phyloP scores from a whole-genome alignment of 2,329 filamentous ascomycete genomes.

The Hymenotorrendiella dingleyae region DNA sequence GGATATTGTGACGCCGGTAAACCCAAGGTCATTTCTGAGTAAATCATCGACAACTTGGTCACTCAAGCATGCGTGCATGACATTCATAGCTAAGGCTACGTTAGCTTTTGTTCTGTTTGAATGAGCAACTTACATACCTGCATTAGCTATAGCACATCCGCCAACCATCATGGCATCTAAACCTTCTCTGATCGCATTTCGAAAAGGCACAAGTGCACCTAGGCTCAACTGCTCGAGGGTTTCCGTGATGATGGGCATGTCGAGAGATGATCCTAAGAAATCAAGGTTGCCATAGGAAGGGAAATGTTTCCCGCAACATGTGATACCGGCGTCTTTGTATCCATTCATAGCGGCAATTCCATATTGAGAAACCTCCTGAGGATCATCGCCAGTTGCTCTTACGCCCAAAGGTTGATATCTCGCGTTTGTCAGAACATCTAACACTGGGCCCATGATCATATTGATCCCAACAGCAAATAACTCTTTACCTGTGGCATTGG shows the following conservation, averaged over 20 bases:
- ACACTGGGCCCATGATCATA: slow-evolving; percentile 85
- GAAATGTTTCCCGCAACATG: slow-evolving; percentile 92
- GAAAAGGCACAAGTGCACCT: slow-evolving; percentile 86
- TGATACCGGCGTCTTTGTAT: slow-evolving; percentile 84
- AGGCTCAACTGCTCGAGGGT: slow-evolving; percentile 87
- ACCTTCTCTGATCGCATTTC: slow-evolving; percentile 80
- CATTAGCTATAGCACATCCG: slow-evolving; percentile 83
- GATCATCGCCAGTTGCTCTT: slow-evolving; percentile 84
- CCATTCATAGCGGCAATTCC: slow-evolving; percentile 87
- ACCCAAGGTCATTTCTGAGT: slow-evolving; percentile 80
- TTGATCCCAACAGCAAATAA: slow-evolving; percentile 92
- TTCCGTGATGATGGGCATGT: slow-evolving; percentile 93
- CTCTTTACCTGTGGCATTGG: slow-evolving; percentile 88
- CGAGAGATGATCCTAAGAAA: slow-evolving; percentile 82
- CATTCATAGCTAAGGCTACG: slow-evolving; percentile 65
- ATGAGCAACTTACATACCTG: slow-evolving; percentile 17
- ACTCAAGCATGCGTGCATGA: slow-evolving; percentile 95
- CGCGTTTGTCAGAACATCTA: slow-evolving; percentile 91
- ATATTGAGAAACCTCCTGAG: slow-evolving; percentile 90
- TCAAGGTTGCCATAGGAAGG: slow-evolving; percentile 94
- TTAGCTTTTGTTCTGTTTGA: not conserved
- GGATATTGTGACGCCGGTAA: slow-evolving; percentile 87
- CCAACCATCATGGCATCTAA: slow-evolving; percentile 95
- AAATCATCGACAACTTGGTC: slow-evolving; percentile 91
- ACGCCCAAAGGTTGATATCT: slow-evolving; percentile 87